Evolutionary conservation across 116 monocot species (phyloP).

Genomic region (Posidonia oceanica): DNA sequence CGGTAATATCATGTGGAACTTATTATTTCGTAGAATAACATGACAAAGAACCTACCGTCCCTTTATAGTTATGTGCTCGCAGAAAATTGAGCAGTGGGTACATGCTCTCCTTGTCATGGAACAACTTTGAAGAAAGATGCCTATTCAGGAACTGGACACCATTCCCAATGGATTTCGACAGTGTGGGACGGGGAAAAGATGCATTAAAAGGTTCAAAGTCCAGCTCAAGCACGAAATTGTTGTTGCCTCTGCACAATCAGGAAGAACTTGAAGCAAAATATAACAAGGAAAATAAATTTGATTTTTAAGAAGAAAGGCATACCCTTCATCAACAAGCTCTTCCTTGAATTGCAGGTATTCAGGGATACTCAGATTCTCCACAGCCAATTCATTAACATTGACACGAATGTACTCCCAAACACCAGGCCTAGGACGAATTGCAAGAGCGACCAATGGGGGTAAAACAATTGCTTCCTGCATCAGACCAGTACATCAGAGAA

Average conservation of each 20-base stretch:
- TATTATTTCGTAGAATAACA: too few species aligned
- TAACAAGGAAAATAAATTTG: neutral
- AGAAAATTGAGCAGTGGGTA: constrained; percentile 72
- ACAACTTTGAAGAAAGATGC: constrained; percentile 78
- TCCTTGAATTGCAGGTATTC: constrained; percentile 92
- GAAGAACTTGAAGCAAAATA: neutral
- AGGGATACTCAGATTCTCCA: constrained; percentile 62
- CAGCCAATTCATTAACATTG: constrained; percentile 70
- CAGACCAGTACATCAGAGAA: neutral
- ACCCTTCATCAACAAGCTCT: constrained; percentile 47
- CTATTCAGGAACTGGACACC: constrained; percentile 83
- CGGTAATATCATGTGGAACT: too few species aligned
- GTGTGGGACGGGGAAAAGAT: constrained; percentile 60
- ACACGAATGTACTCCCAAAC: constrained; percentile 97
- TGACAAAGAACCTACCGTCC: constrained; percentile 29
- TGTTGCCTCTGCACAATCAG: constrained; percentile 17
- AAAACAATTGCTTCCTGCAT: constrained; percentile 78
- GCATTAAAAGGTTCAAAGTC: constrained; percentile 89
- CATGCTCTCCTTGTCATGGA: constrained; percentile 84
- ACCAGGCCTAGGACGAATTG: constrained; percentile 85
- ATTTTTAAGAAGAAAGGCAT: neutral
- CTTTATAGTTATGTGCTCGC: constrained; percentile 60
- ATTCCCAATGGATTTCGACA: constrained; percentile 78
- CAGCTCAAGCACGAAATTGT: constrained; percentile 57
- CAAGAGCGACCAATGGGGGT: constrained; percentile 87